These are phyloP conservation scores for Toxicodendron radicans DNA, from an alignment of 345 rosid genomes.

Conservation along the genomic window DNA sequence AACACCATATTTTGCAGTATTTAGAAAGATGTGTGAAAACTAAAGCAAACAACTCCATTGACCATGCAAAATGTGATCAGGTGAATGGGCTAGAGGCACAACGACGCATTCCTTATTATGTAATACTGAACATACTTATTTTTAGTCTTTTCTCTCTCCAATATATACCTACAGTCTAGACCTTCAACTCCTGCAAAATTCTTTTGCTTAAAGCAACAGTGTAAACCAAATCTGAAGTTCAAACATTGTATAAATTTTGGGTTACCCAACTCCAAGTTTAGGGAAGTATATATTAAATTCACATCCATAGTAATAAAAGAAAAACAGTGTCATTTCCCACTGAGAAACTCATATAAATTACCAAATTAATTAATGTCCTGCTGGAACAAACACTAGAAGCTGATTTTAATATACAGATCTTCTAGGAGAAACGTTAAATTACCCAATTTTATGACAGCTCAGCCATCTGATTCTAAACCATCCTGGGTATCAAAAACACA, in stretches of 20 bases:
- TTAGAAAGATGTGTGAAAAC: not conserved
- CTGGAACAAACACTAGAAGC: not conserved
- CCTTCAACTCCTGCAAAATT: not conserved
- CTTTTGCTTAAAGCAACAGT: not conserved
- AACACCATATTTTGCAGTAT: not conserved
- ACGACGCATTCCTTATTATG: too few relatives aligned
- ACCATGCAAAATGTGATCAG: not conserved
- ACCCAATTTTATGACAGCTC: not conserved
- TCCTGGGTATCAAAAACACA: not conserved
- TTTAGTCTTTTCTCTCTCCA: not conserved
- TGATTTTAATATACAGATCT: not conserved
- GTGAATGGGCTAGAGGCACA: not conserved
- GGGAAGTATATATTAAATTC: not conserved
- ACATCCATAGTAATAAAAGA: not conserved
- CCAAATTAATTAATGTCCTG: not conserved
- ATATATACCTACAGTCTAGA: not conserved
- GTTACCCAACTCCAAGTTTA: not conserved
- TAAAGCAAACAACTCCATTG: not conserved
- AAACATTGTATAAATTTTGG: not conserved
- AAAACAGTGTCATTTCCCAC: slow-evolving; percentile 1
- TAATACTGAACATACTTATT: not conserved
- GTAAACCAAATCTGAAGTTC: slow-evolving; percentile 9
- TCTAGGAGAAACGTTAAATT: not conserved
- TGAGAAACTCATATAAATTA: not conserved
- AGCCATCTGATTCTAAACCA: not conserved